These are phyloP conservation scores for Penstemon eatonii DNA, from an alignment of 257 asterid genomes.

Conservation along the genomic window DNA sequence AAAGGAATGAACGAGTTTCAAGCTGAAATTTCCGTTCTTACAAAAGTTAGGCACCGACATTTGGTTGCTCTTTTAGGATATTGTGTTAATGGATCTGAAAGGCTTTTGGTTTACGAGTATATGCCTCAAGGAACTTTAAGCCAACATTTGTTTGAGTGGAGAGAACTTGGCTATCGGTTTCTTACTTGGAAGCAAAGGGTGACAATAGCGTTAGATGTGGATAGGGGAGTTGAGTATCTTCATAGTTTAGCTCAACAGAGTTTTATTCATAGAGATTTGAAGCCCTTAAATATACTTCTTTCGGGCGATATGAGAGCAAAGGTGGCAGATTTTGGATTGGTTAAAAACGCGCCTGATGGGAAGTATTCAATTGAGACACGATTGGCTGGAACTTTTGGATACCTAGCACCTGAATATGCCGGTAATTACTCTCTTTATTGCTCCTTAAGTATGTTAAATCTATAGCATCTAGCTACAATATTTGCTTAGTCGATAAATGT, in stretches of 20 bases:
- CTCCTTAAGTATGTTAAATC: background rate
- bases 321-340: slow-evolving; percentile 96
- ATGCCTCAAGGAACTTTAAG: slow-evolving; percentile 92
- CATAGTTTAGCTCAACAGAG: slow-evolving; percentile 95
- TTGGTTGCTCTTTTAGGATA: slow-evolving; percentile 92
- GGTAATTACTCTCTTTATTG: slow-evolving; percentile 40
- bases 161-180: slow-evolving; percentile 53
- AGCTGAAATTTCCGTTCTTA: slow-evolving; percentile 87
- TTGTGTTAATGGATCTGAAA: slow-evolving; percentile 81
- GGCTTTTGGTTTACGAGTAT: slow-evolving; percentile 91
- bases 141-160: slow-evolving; percentile 85
- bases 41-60: slow-evolving; percentile 92
- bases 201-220: slow-evolving; percentile 86
- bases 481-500: too few species aligned
- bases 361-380: slow-evolving; percentile 90
- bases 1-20: slow-evolving; percentile 94
- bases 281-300: slow-evolving; percentile 86
- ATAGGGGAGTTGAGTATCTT: slow-evolving; percentile 90
- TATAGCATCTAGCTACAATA: background rate
- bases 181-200: slow-evolving; percentile 88
- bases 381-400: slow-evolving; percentile 93
- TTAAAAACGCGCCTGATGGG: slow-evolving; percentile 89
- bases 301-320: slow-evolving; percentile 93
- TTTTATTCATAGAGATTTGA: slow-evolving; percentile 89
- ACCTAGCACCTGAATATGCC: slow-evolving; percentile 98